A percentile compares a stretch with the other conserved stretches of the same genome.
Conservation (phyloP, 176 grass and related monocot genomes). For the Avena eriantha region DNA sequence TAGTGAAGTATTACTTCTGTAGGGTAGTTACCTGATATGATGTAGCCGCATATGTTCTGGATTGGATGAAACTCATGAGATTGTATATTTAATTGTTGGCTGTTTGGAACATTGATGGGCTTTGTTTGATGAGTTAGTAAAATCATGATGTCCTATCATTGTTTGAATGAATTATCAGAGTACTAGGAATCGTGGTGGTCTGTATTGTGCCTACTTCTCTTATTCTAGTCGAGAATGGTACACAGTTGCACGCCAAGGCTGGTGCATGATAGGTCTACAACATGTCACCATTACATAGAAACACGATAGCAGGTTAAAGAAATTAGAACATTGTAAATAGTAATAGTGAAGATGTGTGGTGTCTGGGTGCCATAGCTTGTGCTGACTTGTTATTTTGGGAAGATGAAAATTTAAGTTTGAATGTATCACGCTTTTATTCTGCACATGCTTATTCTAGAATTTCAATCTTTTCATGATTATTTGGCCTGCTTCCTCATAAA, state of each 20-base stretch:
- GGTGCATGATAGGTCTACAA: constrained; percentile 6
- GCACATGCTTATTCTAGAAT: neutral
- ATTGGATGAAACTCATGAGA: neutral
- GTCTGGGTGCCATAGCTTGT: neutral
- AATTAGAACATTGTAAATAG: neutral
- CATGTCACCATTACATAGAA: neutral
- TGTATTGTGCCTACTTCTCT: neutral
- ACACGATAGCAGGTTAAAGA: neutral
- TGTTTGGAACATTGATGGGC: neutral
- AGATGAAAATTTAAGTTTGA: neutral
- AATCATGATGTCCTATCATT: neutral
- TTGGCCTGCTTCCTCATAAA: constrained; percentile 25
- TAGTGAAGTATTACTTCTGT: constrained; percentile 31
- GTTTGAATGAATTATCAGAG: neutral
- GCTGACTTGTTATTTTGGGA: neutral
- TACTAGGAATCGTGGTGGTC: constrained; percentile 13
- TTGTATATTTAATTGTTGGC: constrained; percentile 26
- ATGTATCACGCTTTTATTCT: neutral
- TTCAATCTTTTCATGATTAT: neutral
- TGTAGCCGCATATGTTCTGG: neutral
- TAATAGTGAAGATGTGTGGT: neutral
- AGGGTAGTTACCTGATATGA: constrained; percentile 11
- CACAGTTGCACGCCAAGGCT: constrained; percentile 12
- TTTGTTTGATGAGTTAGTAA: constrained; percentile 30
- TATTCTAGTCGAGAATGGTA: constrained; percentile 26